Percentiles rank a stretch among this genome's conserved stretches.
phyloP scores from a whole-genome alignment of 2,329 filamentous ascomycete species.

The Hymenoscyphus repandus region DNA sequence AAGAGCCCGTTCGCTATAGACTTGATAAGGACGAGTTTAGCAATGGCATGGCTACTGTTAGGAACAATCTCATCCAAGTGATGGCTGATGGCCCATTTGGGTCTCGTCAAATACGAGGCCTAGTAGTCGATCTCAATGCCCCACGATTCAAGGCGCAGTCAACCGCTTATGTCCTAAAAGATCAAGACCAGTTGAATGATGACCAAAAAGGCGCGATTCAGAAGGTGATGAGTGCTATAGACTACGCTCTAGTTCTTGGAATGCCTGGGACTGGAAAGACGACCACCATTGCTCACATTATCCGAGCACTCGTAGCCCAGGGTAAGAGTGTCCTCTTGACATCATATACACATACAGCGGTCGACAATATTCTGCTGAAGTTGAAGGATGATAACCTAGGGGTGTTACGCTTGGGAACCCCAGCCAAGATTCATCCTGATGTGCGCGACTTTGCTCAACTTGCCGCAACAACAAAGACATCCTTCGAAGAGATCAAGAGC shows the following conservation, averaged over 20 bases:
- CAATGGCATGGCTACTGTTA: constrained; percentile 91
- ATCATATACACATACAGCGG: constrained; percentile 94
- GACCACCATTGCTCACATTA: constrained; percentile 96
- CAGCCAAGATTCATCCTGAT: constrained; percentile 81
- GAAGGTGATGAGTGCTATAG: constrained; percentile 91
- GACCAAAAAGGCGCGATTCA: constrained; percentile 84
- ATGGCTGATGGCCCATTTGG: constrained; percentile 77
- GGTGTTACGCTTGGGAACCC: constrained; percentile 78
- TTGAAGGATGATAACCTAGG: constrained; percentile 72
- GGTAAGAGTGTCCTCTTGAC: constrained; percentile 90
- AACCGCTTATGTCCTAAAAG: constrained; percentile 58
- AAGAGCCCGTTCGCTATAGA: constrained; percentile 65
- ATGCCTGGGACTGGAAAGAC: constrained; percentile 99
- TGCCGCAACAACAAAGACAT: constrained; percentile 65
- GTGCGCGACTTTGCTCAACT: constrained; percentile 81
- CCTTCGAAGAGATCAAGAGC: constrained; percentile 76
- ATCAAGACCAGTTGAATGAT: constrained; percentile 67
- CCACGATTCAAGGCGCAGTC: constrained; percentile 67
- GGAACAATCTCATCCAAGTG: constrained; percentile 88
- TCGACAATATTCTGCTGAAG: constrained; percentile 96
- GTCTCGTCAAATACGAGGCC: constrained; percentile 64
- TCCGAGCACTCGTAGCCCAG: constrained; percentile 79
- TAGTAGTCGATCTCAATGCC: constrained; percentile 72
- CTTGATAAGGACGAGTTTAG: constrained; percentile 98
- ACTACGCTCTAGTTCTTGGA: constrained; percentile 94